Evolutionary conservation across 1,284 basidiomycete species (phyloP).

Genomic region (Malassezia slooffiae): DNA sequence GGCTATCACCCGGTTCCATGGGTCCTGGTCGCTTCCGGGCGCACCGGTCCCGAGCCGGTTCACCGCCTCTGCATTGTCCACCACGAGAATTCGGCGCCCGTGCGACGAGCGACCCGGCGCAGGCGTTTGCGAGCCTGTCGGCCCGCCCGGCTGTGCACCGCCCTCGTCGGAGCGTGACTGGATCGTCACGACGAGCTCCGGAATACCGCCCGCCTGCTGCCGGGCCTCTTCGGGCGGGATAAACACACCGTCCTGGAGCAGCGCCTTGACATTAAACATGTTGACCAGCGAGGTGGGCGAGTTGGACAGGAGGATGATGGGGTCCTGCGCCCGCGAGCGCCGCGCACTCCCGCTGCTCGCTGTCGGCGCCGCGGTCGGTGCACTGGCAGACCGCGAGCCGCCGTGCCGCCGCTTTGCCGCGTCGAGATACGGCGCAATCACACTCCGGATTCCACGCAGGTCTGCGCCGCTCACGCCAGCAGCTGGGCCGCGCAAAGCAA

Average conservation of each 20-base stretch:
- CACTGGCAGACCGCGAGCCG: constrained; percentile 6
- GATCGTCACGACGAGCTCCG: constrained; percentile 33
- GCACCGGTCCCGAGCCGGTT: constrained; percentile 61
- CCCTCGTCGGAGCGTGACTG: constrained; percentile 20
- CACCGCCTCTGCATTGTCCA: constrained; percentile 83
- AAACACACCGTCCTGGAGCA: constrained; percentile 77
- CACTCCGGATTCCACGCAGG: constrained; percentile 19
- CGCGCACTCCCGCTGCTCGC: constrained; percentile 17
- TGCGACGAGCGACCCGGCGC: background rate
- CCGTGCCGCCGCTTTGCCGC: constrained; percentile 18
- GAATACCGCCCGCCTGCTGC: constrained; percentile 29
- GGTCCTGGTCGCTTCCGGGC: constrained; percentile 20
- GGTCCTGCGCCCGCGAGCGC: constrained; percentile 50
- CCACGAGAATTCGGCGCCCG: constrained; percentile 59
- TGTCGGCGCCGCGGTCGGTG: background rate
- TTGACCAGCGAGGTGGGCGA: constrained; percentile 88
- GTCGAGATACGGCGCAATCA: constrained; percentile 27
- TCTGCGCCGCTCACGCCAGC: constrained; percentile 8
- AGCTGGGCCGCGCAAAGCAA: no score
- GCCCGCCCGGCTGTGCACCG: constrained; percentile 2
- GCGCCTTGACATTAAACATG: constrained; percentile 91
- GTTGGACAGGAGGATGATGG: constrained; percentile 92
- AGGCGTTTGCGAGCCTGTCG: no score
- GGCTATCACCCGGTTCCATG: constrained; percentile 74
- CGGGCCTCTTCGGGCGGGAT: constrained; percentile 46